Percentiles rank a stretch among this genome's conserved stretches.
These are phyloP conservation scores for Paecilomyces niveus DNA, from an alignment of 2,329 filamentous ascomycete species.

Conservation along the genomic window DNA sequence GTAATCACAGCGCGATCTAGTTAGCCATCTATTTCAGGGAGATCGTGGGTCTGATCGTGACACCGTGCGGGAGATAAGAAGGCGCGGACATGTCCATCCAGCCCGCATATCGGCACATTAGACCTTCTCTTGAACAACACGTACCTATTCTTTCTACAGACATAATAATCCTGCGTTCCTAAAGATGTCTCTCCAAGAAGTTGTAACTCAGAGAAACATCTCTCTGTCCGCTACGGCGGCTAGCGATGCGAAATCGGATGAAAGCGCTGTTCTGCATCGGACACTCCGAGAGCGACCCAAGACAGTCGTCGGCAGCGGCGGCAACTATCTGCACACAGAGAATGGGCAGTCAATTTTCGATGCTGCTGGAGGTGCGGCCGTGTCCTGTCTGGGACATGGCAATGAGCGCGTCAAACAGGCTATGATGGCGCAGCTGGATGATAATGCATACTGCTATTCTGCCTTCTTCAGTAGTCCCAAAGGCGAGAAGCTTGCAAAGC, in stretches of 20 bases:
- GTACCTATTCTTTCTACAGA: not conserved
- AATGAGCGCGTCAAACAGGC: slow-evolving; percentile 54
- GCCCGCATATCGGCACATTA: too few species aligned
- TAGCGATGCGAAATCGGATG: not conserved
- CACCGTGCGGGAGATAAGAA: not conserved
- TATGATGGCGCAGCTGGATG: slow-evolving; percentile 50
- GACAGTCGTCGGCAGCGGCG: slow-evolving; percentile 38
- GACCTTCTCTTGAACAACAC: not conserved
- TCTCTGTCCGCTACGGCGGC: not conserved
- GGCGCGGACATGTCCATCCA: too few species aligned
- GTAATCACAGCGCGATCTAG: not conserved
- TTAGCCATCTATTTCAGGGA: not conserved
- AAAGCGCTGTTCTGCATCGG: slow-evolving; percentile 42
- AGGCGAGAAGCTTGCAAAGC: slow-evolving; percentile 44
- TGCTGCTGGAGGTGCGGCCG: slow-evolving; percentile 63
- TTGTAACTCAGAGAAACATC: not conserved
- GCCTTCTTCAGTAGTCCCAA: slow-evolving; percentile 48
- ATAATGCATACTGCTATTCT: slow-evolving; percentile 51
- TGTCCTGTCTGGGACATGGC: slow-evolving; percentile 64
- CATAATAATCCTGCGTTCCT: not conserved
- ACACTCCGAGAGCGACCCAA: slow-evolving; percentile 37
- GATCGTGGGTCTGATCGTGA: too few species aligned
- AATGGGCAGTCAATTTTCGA: slow-evolving; percentile 57
- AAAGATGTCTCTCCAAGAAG: not conserved
- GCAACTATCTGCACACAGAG: slow-evolving; percentile 41